Evolutionary conservation across 129 eudicot genomes (phyloP).

Genomic region (Flaveria trinervia): DNA sequence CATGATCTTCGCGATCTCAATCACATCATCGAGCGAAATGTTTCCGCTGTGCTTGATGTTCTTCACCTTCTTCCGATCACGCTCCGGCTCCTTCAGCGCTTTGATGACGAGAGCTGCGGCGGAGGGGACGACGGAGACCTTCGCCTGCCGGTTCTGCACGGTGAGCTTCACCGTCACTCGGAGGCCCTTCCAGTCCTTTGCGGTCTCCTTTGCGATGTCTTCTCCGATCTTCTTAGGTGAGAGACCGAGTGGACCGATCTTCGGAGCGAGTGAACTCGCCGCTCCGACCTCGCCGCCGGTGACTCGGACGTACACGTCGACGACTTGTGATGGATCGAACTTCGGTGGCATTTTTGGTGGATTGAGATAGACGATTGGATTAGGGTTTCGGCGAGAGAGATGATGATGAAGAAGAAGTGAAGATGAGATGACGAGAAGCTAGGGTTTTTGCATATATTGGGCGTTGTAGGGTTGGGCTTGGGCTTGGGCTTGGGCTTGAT

Average conservation of each 20-base stretch:
- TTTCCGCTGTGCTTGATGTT: constrained; percentile 45
- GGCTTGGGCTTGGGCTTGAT: too few species aligned
- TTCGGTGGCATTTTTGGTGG: constrained; percentile 43
- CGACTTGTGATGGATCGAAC: constrained; percentile 46
- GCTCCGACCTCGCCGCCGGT: constrained; percentile 57
- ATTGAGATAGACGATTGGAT: constrained; percentile 7
- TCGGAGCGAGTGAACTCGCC: constrained; percentile 47
- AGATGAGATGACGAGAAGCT: not conserved
- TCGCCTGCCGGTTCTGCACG: constrained; percentile 51
- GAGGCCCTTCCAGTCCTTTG: constrained; percentile 50
- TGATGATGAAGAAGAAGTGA: not conserved
- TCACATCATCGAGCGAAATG: constrained; percentile 37
- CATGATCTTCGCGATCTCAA: constrained; percentile 47
- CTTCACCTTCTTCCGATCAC: constrained; percentile 47
- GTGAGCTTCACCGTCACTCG: constrained; percentile 46
- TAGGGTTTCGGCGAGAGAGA: not conserved
- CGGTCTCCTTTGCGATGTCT: constrained; percentile 51
- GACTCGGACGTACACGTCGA: constrained; percentile 49
- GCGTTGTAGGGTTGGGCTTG: not conserved
- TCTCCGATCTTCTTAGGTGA: constrained; percentile 51
- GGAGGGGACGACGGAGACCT: constrained; percentile 48
- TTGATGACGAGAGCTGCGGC: constrained; percentile 49
- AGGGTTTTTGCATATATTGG: constrained; percentile 2
- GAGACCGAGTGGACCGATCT: constrained; percentile 47
- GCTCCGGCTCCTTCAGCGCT: constrained; percentile 45